Conservation (phyloP, 306 rosid species). For the Casuarina equisetifolia region DNA sequence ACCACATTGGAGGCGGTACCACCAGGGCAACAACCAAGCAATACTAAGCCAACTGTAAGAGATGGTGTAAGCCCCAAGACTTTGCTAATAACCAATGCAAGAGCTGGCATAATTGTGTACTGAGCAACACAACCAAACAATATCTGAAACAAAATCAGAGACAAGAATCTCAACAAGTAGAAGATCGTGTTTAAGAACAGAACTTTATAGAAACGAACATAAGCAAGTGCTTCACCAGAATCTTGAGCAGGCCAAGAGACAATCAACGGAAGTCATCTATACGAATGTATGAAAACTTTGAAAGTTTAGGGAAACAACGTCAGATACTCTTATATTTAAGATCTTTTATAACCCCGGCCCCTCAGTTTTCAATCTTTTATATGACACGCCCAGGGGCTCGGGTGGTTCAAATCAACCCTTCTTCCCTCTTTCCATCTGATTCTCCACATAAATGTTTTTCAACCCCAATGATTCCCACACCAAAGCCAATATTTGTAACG, state of each 20-base stretch:
- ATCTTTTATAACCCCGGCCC: not conserved
- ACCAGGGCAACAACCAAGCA: conserved; percentile 54
- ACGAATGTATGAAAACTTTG: not conserved
- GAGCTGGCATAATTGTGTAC: conserved; percentile 43
- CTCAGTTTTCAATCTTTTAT: not conserved
- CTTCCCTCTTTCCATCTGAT: not conserved
- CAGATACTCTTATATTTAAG: not conserved
- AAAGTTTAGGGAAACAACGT: not conserved
- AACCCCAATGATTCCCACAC: not conserved
- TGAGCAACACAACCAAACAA: conserved; percentile 47
- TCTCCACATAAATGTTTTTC: not conserved
- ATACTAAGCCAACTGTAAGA: conserved; percentile 41
- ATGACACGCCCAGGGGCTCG: not conserved
- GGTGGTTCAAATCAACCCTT: not conserved
- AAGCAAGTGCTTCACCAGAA: not conserved
- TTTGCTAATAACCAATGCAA: conserved; percentile 30
- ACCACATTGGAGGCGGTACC: conserved; percentile 59
- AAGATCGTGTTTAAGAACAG: conserved; percentile 4
- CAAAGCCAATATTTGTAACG: not conserved
- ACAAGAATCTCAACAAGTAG: not conserved
- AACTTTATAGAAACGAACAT: not conserved
- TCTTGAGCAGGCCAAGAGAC: not conserved
- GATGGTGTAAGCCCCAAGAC: conserved; percentile 37
- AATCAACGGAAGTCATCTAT: not conserved
- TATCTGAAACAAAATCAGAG: conserved; percentile 33